Percentiles rank a stretch among this genome's conserved stretches.
These are phyloP conservation scores for Astrocystis sublimbata DNA, from an alignment of 495 filamentous ascomycete genomes.

Conservation along the genomic window DNA sequence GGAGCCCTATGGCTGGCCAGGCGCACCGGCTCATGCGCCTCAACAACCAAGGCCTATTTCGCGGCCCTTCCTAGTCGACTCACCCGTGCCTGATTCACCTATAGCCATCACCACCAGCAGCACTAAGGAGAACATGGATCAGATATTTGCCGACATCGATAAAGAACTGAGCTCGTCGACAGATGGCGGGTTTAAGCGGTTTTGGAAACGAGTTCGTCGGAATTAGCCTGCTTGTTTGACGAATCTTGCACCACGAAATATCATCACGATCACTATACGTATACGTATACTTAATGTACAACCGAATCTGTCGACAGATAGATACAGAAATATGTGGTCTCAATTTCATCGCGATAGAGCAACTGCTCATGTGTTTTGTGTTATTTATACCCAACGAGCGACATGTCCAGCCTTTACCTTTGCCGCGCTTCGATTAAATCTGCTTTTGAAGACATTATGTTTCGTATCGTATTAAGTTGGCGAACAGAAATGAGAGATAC, in stretches of 20 bases:
- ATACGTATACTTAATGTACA: background rate
- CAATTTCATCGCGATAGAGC: background rate
- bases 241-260: background rate
- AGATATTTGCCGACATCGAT: conserved; percentile 37
- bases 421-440: background rate
- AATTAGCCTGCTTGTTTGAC: background rate
- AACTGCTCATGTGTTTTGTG: conserved; percentile 6
- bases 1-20: conserved; percentile 59
- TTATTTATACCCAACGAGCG: conserved; percentile 11
- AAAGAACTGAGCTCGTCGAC: conserved; percentile 27
- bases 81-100: conserved; percentile 13
- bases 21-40: conserved; percentile 28
- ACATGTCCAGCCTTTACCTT: background rate
- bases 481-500: background rate
- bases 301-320: background rate
- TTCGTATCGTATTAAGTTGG: background rate
- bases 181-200: conserved; percentile 32
- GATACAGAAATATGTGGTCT: background rate
- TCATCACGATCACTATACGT: background rate
- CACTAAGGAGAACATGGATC: conserved; percentile 35
- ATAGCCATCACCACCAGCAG: conserved; percentile 19
- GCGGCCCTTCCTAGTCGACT: conserved; percentile 21
- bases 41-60: conserved; percentile 27
- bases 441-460: conserved; percentile 4
- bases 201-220: conserved; percentile 39